phyloP scores from a whole-genome alignment of 2,329 filamentous ascomycete genomes.

The Monosporascus sp. region DNA sequence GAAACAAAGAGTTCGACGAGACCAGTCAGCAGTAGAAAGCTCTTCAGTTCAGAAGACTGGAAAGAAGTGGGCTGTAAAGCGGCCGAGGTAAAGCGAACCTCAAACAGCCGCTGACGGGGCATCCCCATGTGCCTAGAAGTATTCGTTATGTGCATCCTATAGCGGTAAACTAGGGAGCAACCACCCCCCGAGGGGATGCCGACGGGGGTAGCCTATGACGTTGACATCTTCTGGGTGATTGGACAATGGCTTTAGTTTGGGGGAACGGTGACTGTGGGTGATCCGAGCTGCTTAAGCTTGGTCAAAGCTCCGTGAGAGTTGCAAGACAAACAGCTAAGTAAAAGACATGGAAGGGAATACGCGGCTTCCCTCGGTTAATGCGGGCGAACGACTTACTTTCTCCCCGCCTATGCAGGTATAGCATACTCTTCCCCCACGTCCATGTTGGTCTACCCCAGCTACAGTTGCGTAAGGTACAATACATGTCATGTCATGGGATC shows the following conservation, averaged over 20 bases:
- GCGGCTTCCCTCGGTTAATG: constrained; percentile 29
- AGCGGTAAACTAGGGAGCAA: too few species aligned
- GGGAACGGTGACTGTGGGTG: neutral
- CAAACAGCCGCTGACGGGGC: neutral
- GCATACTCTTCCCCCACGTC: constrained; percentile 5
- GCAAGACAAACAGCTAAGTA: too few species aligned
- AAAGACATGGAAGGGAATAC: neutral
- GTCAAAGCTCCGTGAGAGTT: too few species aligned
- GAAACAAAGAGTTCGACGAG: too few species aligned
- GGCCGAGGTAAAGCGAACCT: neutral
- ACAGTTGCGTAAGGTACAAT: neutral
- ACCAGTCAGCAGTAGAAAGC: too few species aligned
- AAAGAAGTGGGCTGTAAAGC: neutral
- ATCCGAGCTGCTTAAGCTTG: too few species aligned
- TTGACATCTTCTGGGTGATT: constrained; percentile 5
- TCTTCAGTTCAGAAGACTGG: too few species aligned
- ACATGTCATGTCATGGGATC: too few species aligned
- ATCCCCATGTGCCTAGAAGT: neutral
- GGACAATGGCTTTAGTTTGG: constrained; percentile 7
- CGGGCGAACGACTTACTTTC: constrained; percentile 15
- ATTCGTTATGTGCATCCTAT: neutral
- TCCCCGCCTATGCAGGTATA: neutral
- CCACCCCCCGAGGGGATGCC: too few species aligned
- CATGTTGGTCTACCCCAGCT: neutral
- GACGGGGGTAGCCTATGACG: too few species aligned